A percentile compares a stretch with the other conserved stretches of the same genome.
Evolutionary conservation across 2,329 filamentous ascomycete genomes (phyloP).

Genomic region (Ceratocystis smalleyi): DNA sequence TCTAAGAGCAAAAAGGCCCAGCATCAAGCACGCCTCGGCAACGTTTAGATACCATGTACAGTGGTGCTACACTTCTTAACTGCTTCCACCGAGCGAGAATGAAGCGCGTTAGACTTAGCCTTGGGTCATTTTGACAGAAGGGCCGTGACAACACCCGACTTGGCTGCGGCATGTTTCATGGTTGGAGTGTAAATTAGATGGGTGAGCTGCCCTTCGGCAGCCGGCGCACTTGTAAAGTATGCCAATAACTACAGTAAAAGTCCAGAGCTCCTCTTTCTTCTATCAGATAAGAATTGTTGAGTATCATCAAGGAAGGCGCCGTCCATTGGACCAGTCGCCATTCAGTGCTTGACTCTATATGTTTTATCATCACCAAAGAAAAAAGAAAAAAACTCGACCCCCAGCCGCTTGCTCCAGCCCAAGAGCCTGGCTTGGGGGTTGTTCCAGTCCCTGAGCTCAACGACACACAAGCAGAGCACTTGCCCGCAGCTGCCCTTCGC

Average conservation of each 20-base stretch:
- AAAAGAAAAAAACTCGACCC: background rate
- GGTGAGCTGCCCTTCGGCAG: background rate
- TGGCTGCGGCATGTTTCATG: background rate
- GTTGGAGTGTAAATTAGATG: background rate
- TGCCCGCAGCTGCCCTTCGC: conserved; percentile 5
- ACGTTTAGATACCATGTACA: too few species aligned
- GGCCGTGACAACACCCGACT: too few species aligned
- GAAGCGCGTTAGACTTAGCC: too few species aligned
- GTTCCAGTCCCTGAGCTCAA: background rate
- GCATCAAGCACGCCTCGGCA: too few species aligned
- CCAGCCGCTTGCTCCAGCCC: background rate
- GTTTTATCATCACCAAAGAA: conserved; percentile 73
- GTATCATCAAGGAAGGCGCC: conserved; percentile 16
- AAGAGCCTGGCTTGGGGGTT: background rate
- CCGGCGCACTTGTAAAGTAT: too few species aligned
- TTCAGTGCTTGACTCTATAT: conserved; percentile 99
- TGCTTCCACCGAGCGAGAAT: too few species aligned
- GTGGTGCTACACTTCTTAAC: too few species aligned
- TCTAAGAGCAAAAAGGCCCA: too few species aligned
- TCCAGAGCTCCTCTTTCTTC: conserved; percentile 6
- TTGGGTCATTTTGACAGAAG: too few species aligned
- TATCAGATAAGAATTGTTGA: conserved; percentile 16
- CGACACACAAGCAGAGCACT: conserved; percentile 11
- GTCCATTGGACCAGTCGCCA: conserved; percentile 21
- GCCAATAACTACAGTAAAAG: background rate